Base-by-base conservation (phyloP, 2,329 filamentous ascomycete species). In the Fusarium sp. region DNA sequence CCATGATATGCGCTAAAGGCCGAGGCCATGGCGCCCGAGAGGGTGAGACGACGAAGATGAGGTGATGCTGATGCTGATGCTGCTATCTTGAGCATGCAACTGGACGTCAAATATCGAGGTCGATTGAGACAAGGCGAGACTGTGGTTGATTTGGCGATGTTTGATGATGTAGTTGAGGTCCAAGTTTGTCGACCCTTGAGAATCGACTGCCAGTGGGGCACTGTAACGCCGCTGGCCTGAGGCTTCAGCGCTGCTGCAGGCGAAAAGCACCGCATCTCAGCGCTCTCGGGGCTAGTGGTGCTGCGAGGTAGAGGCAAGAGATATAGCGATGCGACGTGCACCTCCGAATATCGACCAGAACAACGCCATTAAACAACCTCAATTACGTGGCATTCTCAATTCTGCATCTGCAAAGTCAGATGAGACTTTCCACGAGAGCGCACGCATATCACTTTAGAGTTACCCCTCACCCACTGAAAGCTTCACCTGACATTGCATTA, bases 1-100 rank as follows among this genome's bases (percentile, higher is more conserved):
- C 74, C 73, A 70, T 76, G 72, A 69, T 75, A 73, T 66, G 71
- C 70, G 73, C 72, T 74, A 65, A 73, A 78, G 47, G 77, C 75
- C 67, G 76, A 77, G 39, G 75, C 74, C 77, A 79, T 79, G 73
- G 73, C 73, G 73, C 71, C 69, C 52, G 68, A 66, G 38, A 66
- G 52, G 53, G 58, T 64, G 54, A 39, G 45, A 50, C 64, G 72
- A 44, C 60, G 67, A 49, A 68, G 53, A 31, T 61, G 64, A 52
- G 62, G 35, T 52, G 64, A 55, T 47, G 64, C 58, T n/a, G 32
- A 22, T 54, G 10, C 13, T 24, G 24, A 39, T 7, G 13, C 7
- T 34, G 31, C 12, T 31, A 31, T 10, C 10, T 10, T 31, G 53
- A 71, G 63, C 69, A 75, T 73, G 58, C 68, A 67, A 51, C 43